A percentile compares a stretch with the other conserved stretches of the same genome.
These are phyloP conservation scores for Symmetrospora coprosmae DNA, from an alignment of 768 basidiomycete species.

Conservation along the genomic window DNA sequence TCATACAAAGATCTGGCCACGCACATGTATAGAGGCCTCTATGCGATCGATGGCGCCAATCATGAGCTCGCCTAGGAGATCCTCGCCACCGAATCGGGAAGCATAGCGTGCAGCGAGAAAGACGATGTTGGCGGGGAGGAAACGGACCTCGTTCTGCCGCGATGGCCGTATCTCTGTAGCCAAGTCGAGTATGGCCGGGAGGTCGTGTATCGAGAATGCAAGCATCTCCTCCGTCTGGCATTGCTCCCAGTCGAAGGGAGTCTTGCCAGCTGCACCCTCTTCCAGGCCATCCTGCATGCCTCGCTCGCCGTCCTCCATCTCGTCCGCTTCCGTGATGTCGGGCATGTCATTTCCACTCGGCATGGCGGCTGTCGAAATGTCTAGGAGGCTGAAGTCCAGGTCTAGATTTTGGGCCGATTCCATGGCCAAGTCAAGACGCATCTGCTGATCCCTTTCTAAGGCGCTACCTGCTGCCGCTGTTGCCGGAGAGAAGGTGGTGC, in stretches of 20 bases:
- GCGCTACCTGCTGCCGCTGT: no score
- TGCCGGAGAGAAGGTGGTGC: neutral
- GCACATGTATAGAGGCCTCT: conserved; percentile 79
- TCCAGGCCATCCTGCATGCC: no score
- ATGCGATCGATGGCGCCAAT: conserved; percentile 81
- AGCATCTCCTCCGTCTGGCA: conserved; percentile 76
- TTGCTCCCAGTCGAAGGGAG: conserved; percentile 38
- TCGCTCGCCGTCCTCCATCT: neutral
- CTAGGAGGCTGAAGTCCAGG: conserved; percentile 48
- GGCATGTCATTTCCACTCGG: no score
- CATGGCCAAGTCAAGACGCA: conserved; percentile 44
- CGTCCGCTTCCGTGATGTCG: neutral
- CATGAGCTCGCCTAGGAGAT: conserved; percentile 83
- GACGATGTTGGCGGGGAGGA: conserved; percentile 80
- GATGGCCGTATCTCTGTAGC: conserved; percentile 52
- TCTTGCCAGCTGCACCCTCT: conserved; percentile 37
- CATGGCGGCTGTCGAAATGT: neutral
- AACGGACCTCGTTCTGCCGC: conserved; percentile 42
- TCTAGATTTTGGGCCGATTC: conserved; percentile 34
- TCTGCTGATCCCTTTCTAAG: conserved; percentile 12
- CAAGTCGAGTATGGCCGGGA: conserved; percentile 56
- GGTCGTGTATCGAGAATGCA: conserved; percentile 67
- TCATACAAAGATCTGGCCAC: conserved; percentile 37
- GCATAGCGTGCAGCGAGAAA: conserved; percentile 88
- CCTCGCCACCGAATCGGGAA: conserved; percentile 72